Evolutionary conservation across 108 stramenopile genomes (phyloP).

Genomic region (Cyclotella cryptica): DNA sequence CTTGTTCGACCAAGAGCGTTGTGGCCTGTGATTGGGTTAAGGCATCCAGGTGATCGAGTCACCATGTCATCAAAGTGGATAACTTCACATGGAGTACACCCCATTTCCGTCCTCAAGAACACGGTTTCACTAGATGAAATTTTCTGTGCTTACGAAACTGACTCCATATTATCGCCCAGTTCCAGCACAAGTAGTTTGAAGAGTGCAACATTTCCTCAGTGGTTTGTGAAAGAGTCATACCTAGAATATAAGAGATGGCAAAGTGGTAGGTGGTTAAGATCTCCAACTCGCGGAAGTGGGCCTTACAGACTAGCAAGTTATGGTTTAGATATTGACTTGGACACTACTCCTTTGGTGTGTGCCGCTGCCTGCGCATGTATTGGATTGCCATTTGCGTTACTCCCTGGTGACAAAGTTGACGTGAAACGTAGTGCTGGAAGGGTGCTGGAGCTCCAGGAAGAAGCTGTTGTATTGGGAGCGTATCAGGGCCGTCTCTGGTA

Average conservation of each 20-base stretch:
- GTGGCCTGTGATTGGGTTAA: conserved; percentile 94
- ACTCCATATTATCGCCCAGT: neutral
- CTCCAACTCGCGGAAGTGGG: conserved; percentile 75
- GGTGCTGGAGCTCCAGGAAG: conserved; percentile 89
- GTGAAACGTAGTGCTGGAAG: conserved; percentile 84
- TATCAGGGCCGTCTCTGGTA: conserved; percentile 88
- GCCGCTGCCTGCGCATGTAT: conserved; percentile 83
- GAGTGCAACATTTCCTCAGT: conserved; percentile 48
- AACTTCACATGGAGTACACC: conserved; percentile 82
- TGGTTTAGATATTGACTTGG: conserved; percentile 81
- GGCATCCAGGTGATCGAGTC: conserved; percentile 92
- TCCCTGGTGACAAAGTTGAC: conserved; percentile 88
- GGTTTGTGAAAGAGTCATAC: conserved; percentile 79
- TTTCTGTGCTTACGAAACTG: conserved; percentile 51
- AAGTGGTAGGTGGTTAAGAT: conserved; percentile 47
- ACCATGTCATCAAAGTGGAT: conserved; percentile 87
- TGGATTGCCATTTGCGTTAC: conserved; percentile 71
- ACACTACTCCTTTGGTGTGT: conserved; percentile 77
- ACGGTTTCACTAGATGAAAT: conserved; percentile 77
- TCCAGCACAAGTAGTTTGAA: neutral
- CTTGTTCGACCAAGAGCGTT: conserved; percentile 77
- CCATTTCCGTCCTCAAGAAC: conserved; percentile 60
- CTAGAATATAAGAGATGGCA: conserved; percentile 75
- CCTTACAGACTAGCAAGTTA: conserved; percentile 58
- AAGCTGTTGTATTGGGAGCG: conserved; percentile 89